phyloP scores from a whole-genome alignment of 768 basidiomycete species.

The Suillus subalutaceus region DNA sequence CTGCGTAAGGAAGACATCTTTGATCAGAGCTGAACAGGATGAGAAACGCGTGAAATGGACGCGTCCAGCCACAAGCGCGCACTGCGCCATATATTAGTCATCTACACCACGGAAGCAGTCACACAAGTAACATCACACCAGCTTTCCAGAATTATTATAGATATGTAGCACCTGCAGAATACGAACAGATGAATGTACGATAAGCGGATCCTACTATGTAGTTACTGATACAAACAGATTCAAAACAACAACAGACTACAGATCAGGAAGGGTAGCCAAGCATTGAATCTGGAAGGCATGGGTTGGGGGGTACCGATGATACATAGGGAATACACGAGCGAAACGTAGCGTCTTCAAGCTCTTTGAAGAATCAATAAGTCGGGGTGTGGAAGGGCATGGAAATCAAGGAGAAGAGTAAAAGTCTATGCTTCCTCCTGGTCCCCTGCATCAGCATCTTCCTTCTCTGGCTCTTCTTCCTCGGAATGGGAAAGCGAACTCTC shows the following conservation, averaged over 20 bases:
- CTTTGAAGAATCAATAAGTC: conserved; percentile 1
- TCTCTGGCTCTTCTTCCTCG: conserved; percentile 22
- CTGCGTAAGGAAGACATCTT: conserved; percentile 27
- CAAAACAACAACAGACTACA: conserved; percentile 25
- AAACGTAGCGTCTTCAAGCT: conserved; percentile 4
- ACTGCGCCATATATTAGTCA: not conserved
- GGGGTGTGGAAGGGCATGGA: not conserved
- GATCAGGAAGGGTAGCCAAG: not conserved
- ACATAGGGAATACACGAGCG: conserved; percentile 12
- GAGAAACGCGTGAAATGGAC: not conserved
- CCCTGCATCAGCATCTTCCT: conserved; percentile 18
- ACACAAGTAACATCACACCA: conserved; percentile 1
- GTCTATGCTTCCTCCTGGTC: conserved; percentile 22
- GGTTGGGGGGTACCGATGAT: conserved; percentile 7
- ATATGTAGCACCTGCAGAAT: conserved; percentile 9
- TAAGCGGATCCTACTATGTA: conserved; percentile 21
- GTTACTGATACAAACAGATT: conserved; percentile 32
- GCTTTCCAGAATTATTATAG: not conserved
- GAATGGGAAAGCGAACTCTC: conserved; percentile 50
- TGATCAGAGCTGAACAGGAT: conserved; percentile 3
- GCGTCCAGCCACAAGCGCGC: conserved; percentile 7
- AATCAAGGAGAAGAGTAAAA: not conserved
- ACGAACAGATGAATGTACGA: conserved; percentile 18
- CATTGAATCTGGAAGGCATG: conserved; percentile 9
- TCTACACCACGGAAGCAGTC: not conserved